phyloP scores from a whole-genome alignment of 139 green algal species.

The Zygnema circumcarinatum region DNA sequence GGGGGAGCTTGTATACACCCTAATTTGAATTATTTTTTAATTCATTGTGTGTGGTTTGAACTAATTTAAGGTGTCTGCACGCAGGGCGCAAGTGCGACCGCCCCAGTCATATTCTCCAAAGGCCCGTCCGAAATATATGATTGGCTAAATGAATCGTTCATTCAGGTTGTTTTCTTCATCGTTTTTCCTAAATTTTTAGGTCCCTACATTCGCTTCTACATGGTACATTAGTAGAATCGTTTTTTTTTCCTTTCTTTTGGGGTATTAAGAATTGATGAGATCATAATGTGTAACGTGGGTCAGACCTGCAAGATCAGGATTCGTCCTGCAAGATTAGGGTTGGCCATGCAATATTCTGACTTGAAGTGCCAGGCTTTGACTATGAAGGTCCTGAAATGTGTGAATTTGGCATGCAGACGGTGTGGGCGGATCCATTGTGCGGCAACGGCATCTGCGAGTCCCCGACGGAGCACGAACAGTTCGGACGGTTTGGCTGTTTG shows the following conservation, averaged over 20 bases:
- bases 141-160: slow-evolving; percentile 42
- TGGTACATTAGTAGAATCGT: neutral
- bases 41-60: no score
- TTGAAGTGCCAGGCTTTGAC: no score
- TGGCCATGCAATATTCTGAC: neutral
- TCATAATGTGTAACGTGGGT: no score
- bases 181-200: neutral
- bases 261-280: neutral
- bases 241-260: neutral
- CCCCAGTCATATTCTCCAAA: neutral
- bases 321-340: no score
- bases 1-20: no score
- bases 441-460: slow-evolving; percentile 82
- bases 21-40: no score
- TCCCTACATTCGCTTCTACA: neutral
- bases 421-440: slow-evolving; percentile 82
- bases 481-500: slow-evolving; percentile 82
- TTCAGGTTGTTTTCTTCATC: slow-evolving; percentile 20
- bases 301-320: no score
- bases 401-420: no score
- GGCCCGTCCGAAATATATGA: slow-evolving; percentile 30
- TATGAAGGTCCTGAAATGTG: no score
- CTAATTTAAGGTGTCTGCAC: no score
- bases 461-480: slow-evolving; percentile 83
- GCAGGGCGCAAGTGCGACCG: no score